Base-by-base conservation (phyloP, 1,284 basidiomycete species). In the Apiotrichum mycotoxinovorans region DNA sequence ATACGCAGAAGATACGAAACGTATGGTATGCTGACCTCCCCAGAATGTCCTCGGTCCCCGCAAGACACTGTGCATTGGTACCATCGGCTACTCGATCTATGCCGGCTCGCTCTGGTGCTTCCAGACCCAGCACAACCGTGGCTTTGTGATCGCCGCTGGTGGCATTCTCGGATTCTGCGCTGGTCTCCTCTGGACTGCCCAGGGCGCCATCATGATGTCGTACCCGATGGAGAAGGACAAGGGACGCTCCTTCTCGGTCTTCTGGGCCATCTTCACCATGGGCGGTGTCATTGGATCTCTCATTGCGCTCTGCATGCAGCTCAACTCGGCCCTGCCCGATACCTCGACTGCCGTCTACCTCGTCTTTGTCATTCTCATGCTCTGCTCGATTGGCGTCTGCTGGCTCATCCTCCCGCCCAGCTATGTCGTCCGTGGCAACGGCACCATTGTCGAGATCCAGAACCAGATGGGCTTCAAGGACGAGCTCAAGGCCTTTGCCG, bases 161-260 rank as follows among this genome's bases (percentile, higher is more conserved):
- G 79, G 67, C 25, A 68, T 80, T 37, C 72, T 81, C 17, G 80
- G 80, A n/a, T 20, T 54, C 41, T 56, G 60, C 23, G 62, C 60
- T 14, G 58, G 65, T 34, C 61, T 70, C 8, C 65, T 68, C 22
- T 76, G 74, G 74, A 63, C 72, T 0, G 72, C 73, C 1, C 78
- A 81, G 58, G 80, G 80, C 10, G 62, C 75, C 3, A 70, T 81
- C 51, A 80, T 80, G 71, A 75, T 82, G 55, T 66, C 77, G 11
- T 80, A 80, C 65, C 77, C 79, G 0, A 68, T 73, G 1, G 80
- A 80, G 60, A 66, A 66, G 49, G 75, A 78, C 49, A 81, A 81
- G 59, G 79, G 79, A 14, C 61, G 72, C 26, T 60, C 73, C 23
- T 79, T 80, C 64, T 73, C 76, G 23, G 46, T 79, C 41, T 79